Conservation (phyloP, 2,329 filamentous ascomycete genomes). For the Calcarisporium arbuscula region DNA sequence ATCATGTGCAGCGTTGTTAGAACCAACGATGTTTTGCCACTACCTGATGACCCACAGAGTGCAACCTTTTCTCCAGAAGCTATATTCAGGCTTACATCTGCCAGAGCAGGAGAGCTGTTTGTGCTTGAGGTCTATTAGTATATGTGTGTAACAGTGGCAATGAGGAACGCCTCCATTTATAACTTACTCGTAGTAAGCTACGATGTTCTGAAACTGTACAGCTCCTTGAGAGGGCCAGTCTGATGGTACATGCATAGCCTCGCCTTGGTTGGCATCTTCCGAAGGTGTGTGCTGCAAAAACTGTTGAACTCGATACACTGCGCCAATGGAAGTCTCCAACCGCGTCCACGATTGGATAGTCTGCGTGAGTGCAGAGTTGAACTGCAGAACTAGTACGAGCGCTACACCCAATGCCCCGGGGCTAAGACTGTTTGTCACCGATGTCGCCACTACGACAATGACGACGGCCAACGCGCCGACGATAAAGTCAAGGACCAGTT, state of each 20-base stretch:
- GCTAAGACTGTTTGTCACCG: constrained; percentile 20
- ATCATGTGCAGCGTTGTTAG: constrained; percentile 40
- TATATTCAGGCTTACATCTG: constrained; percentile 21
- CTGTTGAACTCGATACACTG: constrained; percentile 27
- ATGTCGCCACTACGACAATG: constrained; percentile 35
- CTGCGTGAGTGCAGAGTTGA: constrained; percentile 19
- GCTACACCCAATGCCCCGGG: constrained; percentile 21
- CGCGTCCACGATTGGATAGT: constrained; percentile 25
- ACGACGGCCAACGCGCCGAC: constrained; percentile 39
- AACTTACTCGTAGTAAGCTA: constrained; percentile 19
- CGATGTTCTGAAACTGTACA: constrained; percentile 20
- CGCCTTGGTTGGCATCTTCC: constrained; percentile 6
- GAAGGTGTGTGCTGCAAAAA: constrained; percentile 20
- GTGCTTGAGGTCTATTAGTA: too few relatives aligned
- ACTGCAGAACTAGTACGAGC: constrained; percentile 20
- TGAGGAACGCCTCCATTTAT: too few relatives aligned
- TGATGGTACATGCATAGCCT: too few relatives aligned
- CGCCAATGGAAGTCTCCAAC: constrained; percentile 26
- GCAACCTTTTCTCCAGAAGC: constrained; percentile 29
- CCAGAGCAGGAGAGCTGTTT: constrained; percentile 22
- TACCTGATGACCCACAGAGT: constrained; percentile 38
- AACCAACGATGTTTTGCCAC: constrained; percentile 30
- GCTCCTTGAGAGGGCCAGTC: constrained; percentile 25
- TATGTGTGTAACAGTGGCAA: too few relatives aligned
- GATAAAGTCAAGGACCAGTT: constrained; percentile 37